Evolutionary conservation across 352 stramenopile species (phyloP).

Genomic region (Pythium dissimile): DNA sequence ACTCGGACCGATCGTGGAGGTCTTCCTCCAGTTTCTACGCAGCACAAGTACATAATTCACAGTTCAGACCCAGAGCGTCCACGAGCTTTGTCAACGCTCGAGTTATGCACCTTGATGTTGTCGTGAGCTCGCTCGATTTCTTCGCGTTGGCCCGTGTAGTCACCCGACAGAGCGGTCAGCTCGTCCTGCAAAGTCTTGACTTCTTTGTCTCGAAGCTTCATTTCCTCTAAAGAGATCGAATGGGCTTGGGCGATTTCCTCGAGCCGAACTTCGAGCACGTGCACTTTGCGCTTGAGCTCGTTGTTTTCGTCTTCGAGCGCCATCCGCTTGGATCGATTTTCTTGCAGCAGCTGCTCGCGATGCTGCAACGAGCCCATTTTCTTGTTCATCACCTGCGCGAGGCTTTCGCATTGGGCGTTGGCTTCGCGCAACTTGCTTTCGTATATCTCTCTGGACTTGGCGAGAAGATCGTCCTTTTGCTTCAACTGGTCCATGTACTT

Average conservation of each 20-base stretch:
- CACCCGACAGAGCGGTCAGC: slow-evolving; percentile 54
- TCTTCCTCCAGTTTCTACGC: slow-evolving; percentile 55
- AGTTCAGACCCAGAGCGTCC: neutral
- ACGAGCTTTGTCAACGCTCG: neutral
- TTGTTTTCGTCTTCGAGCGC: slow-evolving; percentile 73
- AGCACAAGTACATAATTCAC: neutral
- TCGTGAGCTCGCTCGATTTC: slow-evolving; percentile 54
- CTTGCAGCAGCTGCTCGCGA: slow-evolving; percentile 64
- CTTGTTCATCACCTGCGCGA: slow-evolving; percentile 77
- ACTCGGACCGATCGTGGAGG: slow-evolving; percentile 46
- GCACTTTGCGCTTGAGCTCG: slow-evolving; percentile 70
- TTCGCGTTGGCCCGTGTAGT: slow-evolving; percentile 64
- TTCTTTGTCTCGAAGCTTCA: slow-evolving; percentile 58
- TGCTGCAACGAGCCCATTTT: slow-evolving; percentile 64
- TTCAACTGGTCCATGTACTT: slow-evolving; percentile 65
- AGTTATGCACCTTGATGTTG: slow-evolving; percentile 33
- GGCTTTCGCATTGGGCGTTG: slow-evolving; percentile 59
- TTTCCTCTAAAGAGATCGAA: slow-evolving; percentile 52
- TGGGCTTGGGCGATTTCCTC: slow-evolving; percentile 73
- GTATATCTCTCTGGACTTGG: slow-evolving; percentile 57
- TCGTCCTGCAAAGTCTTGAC: slow-evolving; percentile 54
- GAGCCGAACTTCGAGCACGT: slow-evolving; percentile 71
- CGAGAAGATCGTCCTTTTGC: slow-evolving; percentile 58
- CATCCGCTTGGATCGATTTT: slow-evolving; percentile 48
- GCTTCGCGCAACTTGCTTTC: slow-evolving; percentile 63